phyloP scores from a whole-genome alignment of 768 basidiomycete species.

The Leccinum broughii region DNA sequence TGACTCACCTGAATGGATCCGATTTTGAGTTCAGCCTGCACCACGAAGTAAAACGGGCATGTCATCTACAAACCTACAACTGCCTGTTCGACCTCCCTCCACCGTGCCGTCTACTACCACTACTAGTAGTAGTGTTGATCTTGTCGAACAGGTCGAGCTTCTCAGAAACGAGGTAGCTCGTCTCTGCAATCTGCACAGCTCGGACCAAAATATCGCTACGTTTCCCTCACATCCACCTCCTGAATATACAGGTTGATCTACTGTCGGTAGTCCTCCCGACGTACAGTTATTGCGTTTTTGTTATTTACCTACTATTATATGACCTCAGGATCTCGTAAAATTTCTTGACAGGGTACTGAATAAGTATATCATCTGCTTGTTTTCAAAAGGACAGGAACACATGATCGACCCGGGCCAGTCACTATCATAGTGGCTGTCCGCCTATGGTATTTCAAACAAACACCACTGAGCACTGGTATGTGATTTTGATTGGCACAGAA shows the following conservation, averaged over 20 bases:
- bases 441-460: too few relatives aligned
- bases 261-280: neutral
- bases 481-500: too few relatives aligned
- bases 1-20: neutral
- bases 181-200: neutral
- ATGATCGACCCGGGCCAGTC: too few relatives aligned
- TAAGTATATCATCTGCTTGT: too few relatives aligned
- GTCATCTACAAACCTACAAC: neutral
- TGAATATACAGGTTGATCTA: neutral
- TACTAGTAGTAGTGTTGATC: neutral
- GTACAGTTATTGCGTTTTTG: neutral
- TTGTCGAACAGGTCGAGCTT: neutral
- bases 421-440: too few relatives aligned
- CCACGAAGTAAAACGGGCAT: neutral
- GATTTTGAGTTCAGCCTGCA: neutral
- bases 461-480: too few relatives aligned
- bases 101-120: neutral
- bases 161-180: neutral
- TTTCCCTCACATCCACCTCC: slow-evolving; percentile 4
- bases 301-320: neutral
- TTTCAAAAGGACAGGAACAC: too few relatives aligned
- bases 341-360: too few relatives aligned
- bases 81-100: neutral
- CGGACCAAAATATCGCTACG: too few relatives aligned
- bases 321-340: too few relatives aligned